Evolutionary conservation across 164 flowering plant species (phyloP), one percentile per base, ranked within the genome.

Genomic region (Magnolia changhungtana): DNA sequence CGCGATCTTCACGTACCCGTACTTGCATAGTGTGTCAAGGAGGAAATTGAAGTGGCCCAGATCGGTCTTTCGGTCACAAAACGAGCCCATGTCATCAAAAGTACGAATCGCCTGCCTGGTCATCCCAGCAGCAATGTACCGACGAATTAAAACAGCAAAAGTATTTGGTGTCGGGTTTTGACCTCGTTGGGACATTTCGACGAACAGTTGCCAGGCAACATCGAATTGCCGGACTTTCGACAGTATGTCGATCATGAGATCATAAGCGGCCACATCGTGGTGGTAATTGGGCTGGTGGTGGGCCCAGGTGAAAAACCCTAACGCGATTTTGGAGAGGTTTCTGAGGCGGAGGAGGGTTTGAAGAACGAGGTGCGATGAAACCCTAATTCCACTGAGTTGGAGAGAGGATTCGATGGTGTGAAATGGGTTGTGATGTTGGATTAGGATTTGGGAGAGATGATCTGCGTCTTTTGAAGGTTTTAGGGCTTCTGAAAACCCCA

Each of bases 401-500:
- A 90, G 92, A 63, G 97, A 87, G 51, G 97, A 89, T 72, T 94
- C 98, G 90, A 88, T 85, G 78, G 90, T 72, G 83, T 96, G 98
- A 77, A 85, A 94, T 3, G 99, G 98, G 85, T 96, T 91, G 91
- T 94, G 97, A 78, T 92, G 95, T 63, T 84, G 84, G 76, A 92
- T 83, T 50, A 96, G 84, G 69, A 96, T 77, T 55, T 81, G 78
- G 77, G 97, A 78, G 49, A 96, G 71, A 72, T 78, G 50, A 37
- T 96, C 95, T 27, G 96, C 98, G 64, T 91, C 96, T 24, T 72
- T 69, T 13, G 94, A 92, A 19, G 84, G 87, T 61, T 88, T 78
- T 72, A 86, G 81, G 2, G 80, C 31, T 78, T 72, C 75, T 61
- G 77, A 11, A 58, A 67, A 72, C 23, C 63, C 69, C 69, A 2